Evolutionary conservation across 345 rosid genomes (phyloP), one percentile per base, ranked within the genome.

Genomic region (Populus pruinosa): DNA sequence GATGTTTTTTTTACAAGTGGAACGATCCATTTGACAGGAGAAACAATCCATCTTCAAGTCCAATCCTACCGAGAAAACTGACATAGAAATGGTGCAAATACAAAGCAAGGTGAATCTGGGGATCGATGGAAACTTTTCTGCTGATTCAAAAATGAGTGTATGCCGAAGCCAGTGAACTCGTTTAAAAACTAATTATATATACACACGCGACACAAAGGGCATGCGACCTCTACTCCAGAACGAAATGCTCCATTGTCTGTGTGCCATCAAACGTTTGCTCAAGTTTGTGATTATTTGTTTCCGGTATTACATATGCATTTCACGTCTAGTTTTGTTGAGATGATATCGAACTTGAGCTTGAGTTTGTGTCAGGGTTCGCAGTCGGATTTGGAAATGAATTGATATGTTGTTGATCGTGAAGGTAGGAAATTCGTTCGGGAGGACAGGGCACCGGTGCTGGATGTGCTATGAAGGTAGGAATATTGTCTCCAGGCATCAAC

Each of bases 401-500:
- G 25, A 29, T 39, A 25, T 53, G 73, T 8, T 62, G 88, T 20
- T 83, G 83, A 56, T n/a, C 12, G 17, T 65, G 80, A 38, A 85
- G 83, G 49, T 74, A 55, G 16, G 84, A 71, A 70, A 64, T 44
- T 27, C 72, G 64, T 41, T 83, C 87, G 0, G 82, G 82, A 1
- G 80, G 88, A 79, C 87, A 78, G 21, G 98, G 90, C 70, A 81
- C 86, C 0, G 98, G 98, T 9, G 87, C 96, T 43, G 92, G 98
- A 69, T 86, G 91, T 2, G 92, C 98, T 5, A 96, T 90, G 87
- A 85, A 96, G 0, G 99, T 86, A 9, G 99, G 99, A 13, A 96
- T 76, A 36, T 83, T 84, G 17, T 92, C 94, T 83, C 99, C 99
- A 2, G 99, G 99, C 99, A 96, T 96, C 83, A 96, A 67, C 7